Percentiles rank a stretch among this genome's conserved stretches.
These are phyloP conservation scores for Trichocomaceae sp. DNA, from an alignment of 2,329 filamentous ascomycete species.

Conservation along the genomic window DNA sequence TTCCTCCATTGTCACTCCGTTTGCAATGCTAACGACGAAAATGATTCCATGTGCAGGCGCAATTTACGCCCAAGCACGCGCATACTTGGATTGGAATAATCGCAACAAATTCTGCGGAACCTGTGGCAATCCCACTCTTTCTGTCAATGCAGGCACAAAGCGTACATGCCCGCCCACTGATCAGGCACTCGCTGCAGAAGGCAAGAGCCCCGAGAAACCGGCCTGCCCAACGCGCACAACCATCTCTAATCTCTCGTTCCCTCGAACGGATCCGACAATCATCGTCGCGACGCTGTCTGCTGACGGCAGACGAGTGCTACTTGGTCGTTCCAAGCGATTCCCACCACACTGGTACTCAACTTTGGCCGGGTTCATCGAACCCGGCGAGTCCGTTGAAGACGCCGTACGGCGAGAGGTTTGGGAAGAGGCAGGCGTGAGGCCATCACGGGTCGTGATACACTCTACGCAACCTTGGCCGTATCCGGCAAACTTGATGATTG, in stretches of 20 bases:
- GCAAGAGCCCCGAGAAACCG: conserved; percentile 43
- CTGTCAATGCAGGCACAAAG: conserved; percentile 40
- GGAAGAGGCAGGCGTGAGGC: conserved; percentile 73
- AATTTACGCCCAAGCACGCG: conserved; percentile 81
- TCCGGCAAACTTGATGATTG: conserved; percentile 78
- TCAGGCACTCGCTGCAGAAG: conserved; percentile 25
- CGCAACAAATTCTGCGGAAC: conserved; percentile 87
- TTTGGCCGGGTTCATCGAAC: conserved; percentile 79
- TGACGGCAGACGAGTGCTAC: conserved; percentile 68
- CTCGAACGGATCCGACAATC: conserved; percentile 86
- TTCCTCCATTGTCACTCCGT: background rate
- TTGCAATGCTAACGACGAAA: background rate
- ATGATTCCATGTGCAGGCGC: conserved; percentile 53
- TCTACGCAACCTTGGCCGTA: conserved; percentile 85
- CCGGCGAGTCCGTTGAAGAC: conserved; percentile 78
- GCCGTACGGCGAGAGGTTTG: conserved; percentile 76
- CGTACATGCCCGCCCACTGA: conserved; percentile 41
- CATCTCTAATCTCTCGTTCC: conserved; percentile 86
- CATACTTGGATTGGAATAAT: conserved; percentile 87
- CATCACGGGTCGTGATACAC: conserved; percentile 74
- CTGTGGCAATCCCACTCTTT: conserved; percentile 74
- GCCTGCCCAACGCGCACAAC: conserved; percentile 76
- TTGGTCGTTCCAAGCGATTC: conserved; percentile 79
- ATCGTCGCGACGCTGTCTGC: conserved; percentile 87
- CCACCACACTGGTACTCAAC: conserved; percentile 83